Base-by-base conservation (phyloP, 768 basidiomycete genomes). In the Pleurotus salmoneostramineus region DNA sequence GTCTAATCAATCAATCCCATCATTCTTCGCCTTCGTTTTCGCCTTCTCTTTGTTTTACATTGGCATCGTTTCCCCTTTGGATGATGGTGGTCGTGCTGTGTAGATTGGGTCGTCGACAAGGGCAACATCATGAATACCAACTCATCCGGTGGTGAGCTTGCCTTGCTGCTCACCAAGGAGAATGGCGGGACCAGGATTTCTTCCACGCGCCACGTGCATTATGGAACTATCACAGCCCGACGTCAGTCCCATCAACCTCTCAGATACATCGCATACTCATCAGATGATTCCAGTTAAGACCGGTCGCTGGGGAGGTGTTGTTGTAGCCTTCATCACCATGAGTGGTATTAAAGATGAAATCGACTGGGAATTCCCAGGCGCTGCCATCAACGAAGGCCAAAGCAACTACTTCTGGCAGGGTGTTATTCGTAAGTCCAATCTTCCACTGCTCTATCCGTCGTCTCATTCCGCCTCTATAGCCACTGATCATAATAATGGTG, bases 311-410 rank as follows among this genome's bases (percentile, higher is more conserved):
- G 78, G 68, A 14, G 92, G 92, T 35, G 85, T 95, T 5, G 88
- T 95, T 55, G 87, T 88, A 0, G 92, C 93, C 6, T 89, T 89
- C 72, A 90, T 92, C 65, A 88, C 87, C 4, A 93, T 93, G 92
- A 84, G 82, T 63, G 83, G 87, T 62, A 78, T 92, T 64, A 91
- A 89, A 68, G 89, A 91, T 65, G 91, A 93, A 67, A 89, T 93
- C 52, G 91, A 93, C 62, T 92, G 91, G 90, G 90, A 92, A 67
- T 93, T 86, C 64, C 87, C 89, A 56, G 89, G 89, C 5, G 74
- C 74, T 47, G 65, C 71, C 15, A 86, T 83, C 2, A 82, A 81
- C 1, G 66, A 84, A 56, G 92, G 77, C 6, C 93, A 95, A 71
- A 86, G 83, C 40, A 94, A 94, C 67, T 88, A 75, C 64, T 92